Base-by-base conservation (phyloP, 768 basidiomycete species). In the Fomitopsis serialis region DNA sequence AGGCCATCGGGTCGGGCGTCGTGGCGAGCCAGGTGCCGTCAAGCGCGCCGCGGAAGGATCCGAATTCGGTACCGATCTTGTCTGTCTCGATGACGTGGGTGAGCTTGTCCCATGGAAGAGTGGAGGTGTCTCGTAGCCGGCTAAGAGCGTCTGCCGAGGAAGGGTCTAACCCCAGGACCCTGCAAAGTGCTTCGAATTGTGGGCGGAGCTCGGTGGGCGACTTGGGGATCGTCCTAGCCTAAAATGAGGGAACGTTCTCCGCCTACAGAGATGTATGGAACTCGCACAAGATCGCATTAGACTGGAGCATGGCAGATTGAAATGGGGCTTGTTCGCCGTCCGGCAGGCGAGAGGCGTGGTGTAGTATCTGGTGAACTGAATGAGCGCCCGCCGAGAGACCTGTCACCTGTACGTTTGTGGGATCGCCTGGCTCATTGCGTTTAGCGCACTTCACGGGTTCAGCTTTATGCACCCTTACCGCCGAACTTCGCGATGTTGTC, bases 351-450 rank as follows among this genome's bases (percentile, higher is more conserved):
- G 87, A 87, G 25, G 77, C 84, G 58, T 82, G 80, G 47, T 89
- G 85, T 7, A 92, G 72, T 25, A 88, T 63, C 63, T 90, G 86
- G 61, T 89, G 87, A 1, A 87, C 81, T 0, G 88, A 81, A 66
- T 92, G 85, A 1, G 81, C 85, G 79, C 87, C 87, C 51, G 86
- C 89, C 21, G 87, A 90, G n/a, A 87, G 70, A 0, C 89, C 89
- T 13, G 75, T 73, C 10, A 91, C 55, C 56, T 83, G 79, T 19
- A 89, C 75, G 52, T 86, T 73, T 4, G 73, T 62, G 0, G 84
- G 78, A 62, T 87, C 70, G 22, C 86, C 86, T 87, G 46, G 37
- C 15, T 15, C 37, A 40, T 32, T 32, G 29, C 25, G 49, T 19
- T 8, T 43, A 24, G 35, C 22, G 21, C 17, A 32, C 42, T 21